These are phyloP conservation scores for Elasticomyces elasticus DNA, from an alignment of 495 filamentous ascomycete species.

Conservation along the genomic window DNA sequence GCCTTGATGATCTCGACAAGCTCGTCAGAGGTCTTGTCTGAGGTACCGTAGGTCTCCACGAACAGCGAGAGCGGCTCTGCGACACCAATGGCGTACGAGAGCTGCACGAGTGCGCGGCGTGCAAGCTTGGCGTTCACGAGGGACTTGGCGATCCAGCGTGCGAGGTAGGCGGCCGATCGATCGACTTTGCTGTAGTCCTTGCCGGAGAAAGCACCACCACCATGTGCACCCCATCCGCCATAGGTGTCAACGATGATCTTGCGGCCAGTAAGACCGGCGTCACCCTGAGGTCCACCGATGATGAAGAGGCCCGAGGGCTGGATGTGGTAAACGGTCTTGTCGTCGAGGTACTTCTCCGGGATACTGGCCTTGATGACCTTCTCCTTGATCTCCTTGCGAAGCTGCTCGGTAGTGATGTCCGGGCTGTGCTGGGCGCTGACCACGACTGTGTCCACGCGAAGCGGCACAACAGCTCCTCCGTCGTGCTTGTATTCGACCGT, in stretches of 20 bases:
- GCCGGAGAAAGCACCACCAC: slow-evolving; percentile 98
- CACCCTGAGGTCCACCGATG: slow-evolving; percentile 98
- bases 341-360: slow-evolving; percentile 82
- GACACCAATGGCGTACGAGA: slow-evolving; percentile 98
- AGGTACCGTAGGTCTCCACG: slow-evolving; percentile 78
- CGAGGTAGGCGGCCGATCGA: slow-evolving; percentile 92
- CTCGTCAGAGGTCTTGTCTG: slow-evolving; percentile 61
- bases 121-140: slow-evolving; percentile 79
- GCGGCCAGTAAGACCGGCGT: slow-evolving; percentile 94
- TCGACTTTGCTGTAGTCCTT: slow-evolving; percentile 99
- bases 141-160: slow-evolving; percentile 98
- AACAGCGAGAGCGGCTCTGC: slow-evolving; percentile 89
- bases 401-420: slow-evolving; percentile 80
- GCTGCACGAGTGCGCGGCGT: slow-evolving; percentile 87
- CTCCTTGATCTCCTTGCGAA: slow-evolving; percentile 90
- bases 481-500: slow-evolving; percentile 98
- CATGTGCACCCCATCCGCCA: slow-evolving; percentile 98
- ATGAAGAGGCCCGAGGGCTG: slow-evolving; percentile 98
- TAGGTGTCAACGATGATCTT: slow-evolving; percentile 99
- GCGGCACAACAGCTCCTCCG: slow-evolving; percentile 82
- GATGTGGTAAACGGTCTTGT: slow-evolving; percentile 89
- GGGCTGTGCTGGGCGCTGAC: slow-evolving; percentile 89
- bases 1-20: slow-evolving; percentile 83
- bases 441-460: slow-evolving; percentile 91
- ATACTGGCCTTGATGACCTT: slow-evolving; percentile 95